Evolutionary conservation across 805 yeast species (phyloP).

Genomic region (Wickerhamomyces subpelliculosus): DNA sequence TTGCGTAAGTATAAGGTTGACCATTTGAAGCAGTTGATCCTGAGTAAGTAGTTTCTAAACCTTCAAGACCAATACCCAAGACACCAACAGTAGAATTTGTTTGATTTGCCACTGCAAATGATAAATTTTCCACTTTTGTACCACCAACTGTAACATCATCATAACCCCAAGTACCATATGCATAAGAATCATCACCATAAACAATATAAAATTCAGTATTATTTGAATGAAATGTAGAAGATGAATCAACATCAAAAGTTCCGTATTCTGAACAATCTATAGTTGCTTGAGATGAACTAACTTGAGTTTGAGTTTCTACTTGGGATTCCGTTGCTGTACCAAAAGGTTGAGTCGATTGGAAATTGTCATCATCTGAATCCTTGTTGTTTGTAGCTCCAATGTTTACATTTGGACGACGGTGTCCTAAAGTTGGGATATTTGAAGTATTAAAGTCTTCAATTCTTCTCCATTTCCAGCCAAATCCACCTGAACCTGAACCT

Average conservation of each 20-base stretch:
- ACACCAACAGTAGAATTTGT: conserved; percentile 58
- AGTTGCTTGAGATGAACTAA: conserved; percentile 15
- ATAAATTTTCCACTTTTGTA: conserved; percentile 38
- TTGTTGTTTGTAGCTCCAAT: no score
- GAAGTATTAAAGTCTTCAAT: background rate
- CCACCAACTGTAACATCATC: conserved; percentile 52
- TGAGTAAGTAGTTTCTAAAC: conserved; percentile 51
- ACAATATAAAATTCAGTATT: conserved; percentile 32
- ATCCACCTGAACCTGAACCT: background rate
- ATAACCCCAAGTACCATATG: conserved; percentile 35
- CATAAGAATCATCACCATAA: conserved; percentile 48
- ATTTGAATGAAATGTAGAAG: conserved; percentile 27
- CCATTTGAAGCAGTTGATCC: conserved; percentile 37
- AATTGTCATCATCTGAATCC: background rate
- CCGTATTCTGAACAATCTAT: conserved; percentile 35
- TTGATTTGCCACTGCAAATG: conserved; percentile 62
- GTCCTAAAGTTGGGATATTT: background rate
- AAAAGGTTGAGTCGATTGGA: background rate
- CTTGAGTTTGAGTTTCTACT: background rate
- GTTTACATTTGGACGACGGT: background rate
- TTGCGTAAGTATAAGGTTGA: conserved; percentile 28
- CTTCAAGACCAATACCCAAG: conserved; percentile 59
- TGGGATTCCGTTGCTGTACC: background rate
- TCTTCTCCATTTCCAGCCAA: conserved; percentile 8
- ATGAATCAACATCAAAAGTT: conserved; percentile 26